Base-by-base conservation (phyloP, 2,329 filamentous ascomycete species). In the Fusarium sarcochroum region DNA sequence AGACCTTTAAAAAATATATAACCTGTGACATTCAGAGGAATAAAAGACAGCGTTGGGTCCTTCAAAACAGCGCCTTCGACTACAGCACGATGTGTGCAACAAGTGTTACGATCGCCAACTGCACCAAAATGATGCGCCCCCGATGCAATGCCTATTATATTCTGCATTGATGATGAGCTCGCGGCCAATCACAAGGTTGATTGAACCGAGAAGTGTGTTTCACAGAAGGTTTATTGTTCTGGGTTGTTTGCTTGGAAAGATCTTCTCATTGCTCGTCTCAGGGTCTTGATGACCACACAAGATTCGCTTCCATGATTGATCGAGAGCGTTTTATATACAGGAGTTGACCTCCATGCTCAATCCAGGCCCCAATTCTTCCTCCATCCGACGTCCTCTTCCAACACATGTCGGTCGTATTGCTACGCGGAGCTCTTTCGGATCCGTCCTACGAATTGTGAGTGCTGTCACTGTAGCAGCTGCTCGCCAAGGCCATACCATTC, bases 381-480 rank as follows among this genome's bases (percentile, higher is more conserved):
- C 23, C 59, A 35, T 46, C 37, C 35, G 13, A 25, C 25, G 9
- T 47, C 35, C 34, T 51, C 18, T 46, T 52, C 30, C 17, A 15
- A 17, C 37, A 35, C 55, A 44, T 58, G 20, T 47, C 32, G 50
- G 20, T 44, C 21, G 23, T 50, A 71, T 77, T 66, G 76, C 73
- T 30, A 68, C 72, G 47, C 71, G 70, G 37, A 58, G 68, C 63
- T 58, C 80, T 58, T 49, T 80, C 56, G 63, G 76, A 45, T 62
- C 75, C 53, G 51, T 80, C 54, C 61, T 80, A 54, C 58, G 77
- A 61, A 58, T 78, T 56, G 65, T 76, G 47, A 65, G 78, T 63
- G 71, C 75, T 35, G 71, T 70, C 63, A 65, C 76, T 65, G 71
- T 76, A 41, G 69, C 76, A 20, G 77, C 80, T n/a, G 72, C 75